Conservation (phyloP, 2,329 filamentous ascomycete species). For the Plenodomus lindquistii region DNA sequence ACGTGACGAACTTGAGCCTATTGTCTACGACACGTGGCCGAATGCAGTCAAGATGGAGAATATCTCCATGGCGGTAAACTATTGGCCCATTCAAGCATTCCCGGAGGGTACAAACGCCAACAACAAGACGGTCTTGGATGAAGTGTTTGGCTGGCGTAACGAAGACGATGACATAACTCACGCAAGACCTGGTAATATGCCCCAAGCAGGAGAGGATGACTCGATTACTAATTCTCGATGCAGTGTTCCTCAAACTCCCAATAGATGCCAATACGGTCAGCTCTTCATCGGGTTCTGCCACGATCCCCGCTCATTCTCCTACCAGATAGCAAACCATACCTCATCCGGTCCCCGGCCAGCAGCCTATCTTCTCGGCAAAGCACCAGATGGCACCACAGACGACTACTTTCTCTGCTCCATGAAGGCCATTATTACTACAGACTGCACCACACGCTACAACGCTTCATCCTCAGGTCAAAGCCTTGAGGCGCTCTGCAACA, state of each 20-base stretch:
- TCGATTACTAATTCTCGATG: not conserved
- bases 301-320: not conserved
- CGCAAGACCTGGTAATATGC: slow-evolving; percentile 4
- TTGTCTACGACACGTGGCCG: slow-evolving; percentile 8
- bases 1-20: slow-evolving; percentile 4
- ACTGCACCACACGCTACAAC: slow-evolving; percentile 10
- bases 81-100: slow-evolving; percentile 7
- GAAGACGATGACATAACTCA: slow-evolving; percentile 5
- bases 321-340: slow-evolving; percentile 8
- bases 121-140: slow-evolving; percentile 7
- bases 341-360: slow-evolving; percentile 2
- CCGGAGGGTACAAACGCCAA: slow-evolving; percentile 5
- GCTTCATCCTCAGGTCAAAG: slow-evolving; percentile 7
- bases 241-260: slow-evolving; percentile 7
- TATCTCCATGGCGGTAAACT: slow-evolving; percentile 5
- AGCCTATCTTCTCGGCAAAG: slow-evolving; percentile 9
- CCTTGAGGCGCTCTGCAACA: slow-evolving; percentile 6
- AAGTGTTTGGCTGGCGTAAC: slow-evolving; percentile 7
- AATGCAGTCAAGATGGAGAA: slow-evolving; percentile 5
- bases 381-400: slow-evolving; percentile 2
- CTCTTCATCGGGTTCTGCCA: rapidly evolving
- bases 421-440: slow-evolving; percentile 5
- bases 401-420: slow-evolving; percentile 12
- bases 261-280: slow-evolving; percentile 8
- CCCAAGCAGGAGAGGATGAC: not conserved